These are phyloP conservation scores for Wickerhamiella cacticola DNA, from an alignment of 805 yeast genomes.

Conservation along the genomic window DNA sequence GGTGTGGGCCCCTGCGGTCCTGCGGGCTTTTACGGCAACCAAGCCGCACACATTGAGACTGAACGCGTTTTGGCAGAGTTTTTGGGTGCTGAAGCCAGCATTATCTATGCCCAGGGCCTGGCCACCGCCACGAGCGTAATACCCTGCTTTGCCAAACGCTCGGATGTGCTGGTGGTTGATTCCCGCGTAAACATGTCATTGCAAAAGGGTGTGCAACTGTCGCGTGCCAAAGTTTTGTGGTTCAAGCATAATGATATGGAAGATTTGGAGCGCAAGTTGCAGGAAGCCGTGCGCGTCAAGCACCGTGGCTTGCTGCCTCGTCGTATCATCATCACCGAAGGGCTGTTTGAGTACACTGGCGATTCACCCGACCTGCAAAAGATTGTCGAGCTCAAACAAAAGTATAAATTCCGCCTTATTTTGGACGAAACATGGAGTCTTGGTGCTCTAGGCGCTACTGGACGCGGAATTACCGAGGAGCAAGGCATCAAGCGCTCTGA, in stretches of 20 bases:
- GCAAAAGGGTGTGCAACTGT: constrained; percentile 77
- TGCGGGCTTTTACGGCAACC: constrained; percentile 93
- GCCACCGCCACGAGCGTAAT: constrained; percentile 76
- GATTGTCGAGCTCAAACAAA: constrained; percentile 60
- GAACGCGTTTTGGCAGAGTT: constrained; percentile 65
- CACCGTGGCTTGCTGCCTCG: constrained; percentile 67
- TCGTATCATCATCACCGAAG: constrained; percentile 86
- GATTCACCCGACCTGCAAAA: constrained; percentile 60
- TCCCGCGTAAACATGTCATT: constrained; percentile 59
- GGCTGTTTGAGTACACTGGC: constrained; percentile 69
- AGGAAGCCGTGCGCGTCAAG: constrained; percentile 43
- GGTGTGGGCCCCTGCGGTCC: constrained; percentile 99
- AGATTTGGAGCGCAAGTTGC: constrained; percentile 59
- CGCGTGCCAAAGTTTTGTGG: constrained; percentile 65
- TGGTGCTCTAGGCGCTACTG: constrained; percentile 75
- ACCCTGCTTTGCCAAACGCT: constrained; percentile 90
- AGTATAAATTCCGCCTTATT: constrained; percentile 74
- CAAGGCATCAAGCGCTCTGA: constrained; percentile 53
- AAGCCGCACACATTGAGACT: constrained; percentile 72
- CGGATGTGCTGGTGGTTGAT: constrained; percentile 85
- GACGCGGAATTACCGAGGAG: constrained; percentile 76
- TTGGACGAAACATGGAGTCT: constrained; percentile 80
- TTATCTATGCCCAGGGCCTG: constrained; percentile 87
- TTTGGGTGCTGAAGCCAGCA: constrained; percentile 65
- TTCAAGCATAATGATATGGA: constrained; percentile 82